phyloP scores from a whole-genome alignment of 352 stramenopile species.

The Pythium chondricola region DNA sequence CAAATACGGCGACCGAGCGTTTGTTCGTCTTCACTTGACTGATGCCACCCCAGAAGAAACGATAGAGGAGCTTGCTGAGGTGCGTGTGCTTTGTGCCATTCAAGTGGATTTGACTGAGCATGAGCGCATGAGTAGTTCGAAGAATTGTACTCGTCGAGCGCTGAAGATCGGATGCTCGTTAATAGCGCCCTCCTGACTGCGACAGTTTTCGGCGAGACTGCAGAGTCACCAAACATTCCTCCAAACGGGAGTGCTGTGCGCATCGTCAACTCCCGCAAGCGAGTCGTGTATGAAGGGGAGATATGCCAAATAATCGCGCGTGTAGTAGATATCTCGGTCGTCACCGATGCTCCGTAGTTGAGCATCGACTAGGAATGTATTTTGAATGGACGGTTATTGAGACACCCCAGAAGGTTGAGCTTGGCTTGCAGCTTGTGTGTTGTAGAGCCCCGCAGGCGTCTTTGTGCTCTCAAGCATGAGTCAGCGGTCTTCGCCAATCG shows the following conservation, averaged over 20 bases:
- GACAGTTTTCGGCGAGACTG: slow-evolving; percentile 15
- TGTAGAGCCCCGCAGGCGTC: no score
- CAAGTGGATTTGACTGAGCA: background rate
- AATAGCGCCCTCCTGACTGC: slow-evolving; percentile 8
- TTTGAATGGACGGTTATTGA: no score
- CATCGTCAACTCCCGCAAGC: slow-evolving; percentile 10
- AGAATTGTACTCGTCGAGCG: background rate
- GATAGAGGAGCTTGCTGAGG: slow-evolving; percentile 8
- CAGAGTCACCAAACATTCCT: slow-evolving; percentile 2
- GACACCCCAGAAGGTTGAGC: no score
- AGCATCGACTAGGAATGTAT: no score
- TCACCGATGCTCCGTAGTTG: no score
- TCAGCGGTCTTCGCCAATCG: slow-evolving; percentile 13
- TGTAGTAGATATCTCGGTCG: background rate
- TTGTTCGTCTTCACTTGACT: slow-evolving; percentile 9
- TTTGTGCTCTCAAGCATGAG: no score
- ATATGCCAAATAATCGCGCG: slow-evolving; percentile 5
- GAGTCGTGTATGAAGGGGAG: slow-evolving; percentile 2
- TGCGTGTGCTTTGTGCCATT: no score
- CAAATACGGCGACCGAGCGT: background rate
- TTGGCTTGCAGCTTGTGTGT: no score
- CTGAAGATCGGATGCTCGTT: background rate
- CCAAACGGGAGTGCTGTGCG: slow-evolving; percentile 3
- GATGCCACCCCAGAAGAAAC: slow-evolving; percentile 6
- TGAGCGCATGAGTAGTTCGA: background rate